Conservation (phyloP, 495 filamentous ascomycete species). For the Aspergillus steynii region DNA sequence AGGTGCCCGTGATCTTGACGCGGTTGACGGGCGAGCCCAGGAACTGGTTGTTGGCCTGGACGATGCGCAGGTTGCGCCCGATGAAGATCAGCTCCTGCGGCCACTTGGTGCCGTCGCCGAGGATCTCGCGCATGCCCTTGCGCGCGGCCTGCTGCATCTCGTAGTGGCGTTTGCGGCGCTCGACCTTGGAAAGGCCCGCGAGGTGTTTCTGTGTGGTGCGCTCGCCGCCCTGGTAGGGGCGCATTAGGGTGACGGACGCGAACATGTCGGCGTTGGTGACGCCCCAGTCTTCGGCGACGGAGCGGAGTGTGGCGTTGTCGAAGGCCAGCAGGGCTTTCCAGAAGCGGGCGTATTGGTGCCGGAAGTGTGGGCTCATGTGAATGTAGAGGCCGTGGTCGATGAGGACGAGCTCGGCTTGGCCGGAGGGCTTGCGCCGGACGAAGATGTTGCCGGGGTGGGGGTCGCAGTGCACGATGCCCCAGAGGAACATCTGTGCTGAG, state of each 20-base stretch:
- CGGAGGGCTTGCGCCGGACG: constrained; percentile 78
- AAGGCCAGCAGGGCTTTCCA: constrained; percentile 94
- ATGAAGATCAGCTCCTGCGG: constrained; percentile 94
- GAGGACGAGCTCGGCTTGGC: constrained; percentile 84
- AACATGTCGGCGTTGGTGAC: constrained; percentile 88
- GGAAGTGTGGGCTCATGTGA: constrained; percentile 79
- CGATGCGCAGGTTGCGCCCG: constrained; percentile 91
- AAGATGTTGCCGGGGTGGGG: constrained; percentile 98
- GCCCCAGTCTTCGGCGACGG: constrained; percentile 77
- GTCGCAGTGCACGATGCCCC: constrained; percentile 91
- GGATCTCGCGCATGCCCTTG: constrained; percentile 77
- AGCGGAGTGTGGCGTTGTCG: constrained; percentile 76
- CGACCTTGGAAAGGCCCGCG: constrained; percentile 56
- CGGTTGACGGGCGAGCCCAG: constrained; percentile 92
- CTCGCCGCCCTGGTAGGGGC: constrained; percentile 86
- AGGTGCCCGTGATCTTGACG: constrained; percentile 89
- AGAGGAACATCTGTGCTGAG: constrained; percentile 95
- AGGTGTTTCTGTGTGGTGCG: constrained; percentile 60
- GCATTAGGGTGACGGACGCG: constrained; percentile 83
- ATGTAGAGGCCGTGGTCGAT: constrained; percentile 98
- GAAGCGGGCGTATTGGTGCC: constrained; percentile 86
- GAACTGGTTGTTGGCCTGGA: constrained; percentile 79
- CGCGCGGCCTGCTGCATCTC: constrained; percentile 85
- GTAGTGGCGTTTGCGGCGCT: constrained; percentile 62
- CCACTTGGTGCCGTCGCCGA: constrained; percentile 89